Evolutionary conservation across 2,329 filamentous ascomycete species (phyloP), one percentile per base, ranked within the genome.

Genomic region (Zymoseptoria brevis): DNA sequence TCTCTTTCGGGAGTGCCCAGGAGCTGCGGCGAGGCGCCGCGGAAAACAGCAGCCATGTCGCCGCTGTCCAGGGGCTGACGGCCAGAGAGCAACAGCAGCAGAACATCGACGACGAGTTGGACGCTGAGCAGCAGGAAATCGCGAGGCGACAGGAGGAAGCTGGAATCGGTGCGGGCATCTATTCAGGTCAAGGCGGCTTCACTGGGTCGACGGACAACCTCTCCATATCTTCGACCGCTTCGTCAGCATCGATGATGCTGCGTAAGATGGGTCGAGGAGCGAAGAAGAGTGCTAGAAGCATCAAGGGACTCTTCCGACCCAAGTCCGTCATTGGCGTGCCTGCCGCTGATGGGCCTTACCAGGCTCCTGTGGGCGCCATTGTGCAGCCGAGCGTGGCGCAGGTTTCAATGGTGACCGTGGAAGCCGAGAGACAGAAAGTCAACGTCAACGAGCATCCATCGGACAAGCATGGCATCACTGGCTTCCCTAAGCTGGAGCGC

Each of bases 181-280:
- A 99, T 73, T 89, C 88, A 22, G 89, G 90, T 13, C 85, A 89
- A 70, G 88, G 88, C 59, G 87, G 88, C 64, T 96, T 97, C 72
- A 84, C 87, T 16, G 88, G 90, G 13, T 99, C 94, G 4, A 97
- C 90, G 0, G 94, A 99, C 75, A 97, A 97, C 67, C 76, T 99
- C 51, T 95, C 90, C 13, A 90, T 95, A 64, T 93, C 89, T 1
- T 95, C 90, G 3, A 95, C 90, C 8, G 90, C 90, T 19, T 95
- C 90, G 6, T 95, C 90, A 19, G 90, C 90, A 35, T 95, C 90
- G 29, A 86, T 95, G 68, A 95, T 95, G 90, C 88, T 99, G 66
- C 86, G 94, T 56, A 99, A 99, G 79, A 99, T 99, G 94, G 94
- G 94, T 58, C 90, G 91, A 65, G 92, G 93, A n/a, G 88, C 97